Evolutionary conservation across 2,329 filamentous ascomycete genomes (phyloP).

Genomic region (Stromatinia cepivora): DNA sequence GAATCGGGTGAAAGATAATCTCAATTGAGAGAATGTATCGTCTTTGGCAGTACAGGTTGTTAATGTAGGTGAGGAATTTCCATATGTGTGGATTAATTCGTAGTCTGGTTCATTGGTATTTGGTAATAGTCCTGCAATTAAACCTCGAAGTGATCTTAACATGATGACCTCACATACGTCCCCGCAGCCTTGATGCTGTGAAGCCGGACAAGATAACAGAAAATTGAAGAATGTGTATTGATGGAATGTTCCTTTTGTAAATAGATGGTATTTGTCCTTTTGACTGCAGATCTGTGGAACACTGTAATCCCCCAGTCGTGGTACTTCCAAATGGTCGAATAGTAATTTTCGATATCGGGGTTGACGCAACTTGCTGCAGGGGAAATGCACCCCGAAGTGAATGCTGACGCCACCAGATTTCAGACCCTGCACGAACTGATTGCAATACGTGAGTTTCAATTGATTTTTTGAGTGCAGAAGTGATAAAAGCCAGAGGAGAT

Average conservation of each 20-base stretch:
- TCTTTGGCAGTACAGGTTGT: not conserved
- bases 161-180: conserved; percentile 5
- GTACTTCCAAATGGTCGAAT: not conserved
- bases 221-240: not conserved
- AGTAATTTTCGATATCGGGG: not conserved
- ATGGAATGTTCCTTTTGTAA: not conserved
- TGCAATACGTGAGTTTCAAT: not conserved
- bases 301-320: not conserved
- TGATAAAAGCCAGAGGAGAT: not conserved
- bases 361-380: conserved; percentile 13
- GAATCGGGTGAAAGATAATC: conserved; percentile 10
- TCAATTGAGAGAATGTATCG: conserved; percentile 11
- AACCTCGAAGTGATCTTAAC: conserved; percentile 21
- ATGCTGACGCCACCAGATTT: conserved; percentile 13
- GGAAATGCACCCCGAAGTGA: not conserved
- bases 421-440: not conserved
- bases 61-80: not conserved
- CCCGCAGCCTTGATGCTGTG: not conserved
- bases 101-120: conserved; percentile 14
- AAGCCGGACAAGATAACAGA: not conserved
- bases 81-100: conserved; percentile 16
- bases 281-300: not conserved
- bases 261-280: conserved; percentile 1
- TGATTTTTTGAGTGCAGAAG: not conserved
- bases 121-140: conserved; percentile 6